phyloP scores from a whole-genome alignment of 164 flowering plant genomes.

The Tinospora cordifolia region DNA sequence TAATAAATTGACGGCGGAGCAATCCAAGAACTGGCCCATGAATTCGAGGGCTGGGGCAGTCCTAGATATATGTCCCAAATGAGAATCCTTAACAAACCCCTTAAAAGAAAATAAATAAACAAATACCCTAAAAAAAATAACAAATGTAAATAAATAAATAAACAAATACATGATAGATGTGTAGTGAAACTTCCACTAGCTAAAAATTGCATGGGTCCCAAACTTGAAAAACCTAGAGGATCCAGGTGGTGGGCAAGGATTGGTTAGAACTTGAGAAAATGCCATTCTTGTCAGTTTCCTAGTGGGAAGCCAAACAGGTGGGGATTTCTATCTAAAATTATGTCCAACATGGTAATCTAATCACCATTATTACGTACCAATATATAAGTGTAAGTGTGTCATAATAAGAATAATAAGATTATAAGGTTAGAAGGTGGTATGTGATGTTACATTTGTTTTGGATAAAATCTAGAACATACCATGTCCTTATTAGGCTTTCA shows the following conservation, averaged over 20 bases:
- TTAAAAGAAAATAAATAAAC: too few relatives aligned
- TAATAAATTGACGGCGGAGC: conserved; percentile 14
- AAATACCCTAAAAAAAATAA: too few relatives aligned
- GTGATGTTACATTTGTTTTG: conserved; percentile 6
- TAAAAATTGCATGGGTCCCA: conserved; percentile 17
- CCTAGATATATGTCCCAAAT: conserved; percentile 15
- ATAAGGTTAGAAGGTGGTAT: not conserved
- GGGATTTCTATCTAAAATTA: conserved; percentile 9
- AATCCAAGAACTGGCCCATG: conserved; percentile 9
- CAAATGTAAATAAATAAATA: too few relatives aligned
- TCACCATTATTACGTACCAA: conserved; percentile 5
- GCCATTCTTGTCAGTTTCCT: conserved; percentile 6
- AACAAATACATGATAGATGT: too few relatives aligned
- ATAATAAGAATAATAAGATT: too few relatives aligned
- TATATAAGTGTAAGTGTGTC: not conserved
- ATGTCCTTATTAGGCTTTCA: conserved; percentile 5
- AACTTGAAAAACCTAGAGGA: not conserved
- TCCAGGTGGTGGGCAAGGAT: not conserved
- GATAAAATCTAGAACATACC: conserved; percentile 5
- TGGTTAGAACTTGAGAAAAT: not conserved
- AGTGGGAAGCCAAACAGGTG: not conserved
- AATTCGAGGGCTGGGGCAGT: not conserved
- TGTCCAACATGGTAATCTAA: conserved; percentile 12
- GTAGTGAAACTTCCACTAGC: conserved; percentile 36
- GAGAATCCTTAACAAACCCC: conserved; percentile 18